phyloP scores from a whole-genome alignment of 1,284 basidiomycete genomes.

The Stereum hirsutum region DNA sequence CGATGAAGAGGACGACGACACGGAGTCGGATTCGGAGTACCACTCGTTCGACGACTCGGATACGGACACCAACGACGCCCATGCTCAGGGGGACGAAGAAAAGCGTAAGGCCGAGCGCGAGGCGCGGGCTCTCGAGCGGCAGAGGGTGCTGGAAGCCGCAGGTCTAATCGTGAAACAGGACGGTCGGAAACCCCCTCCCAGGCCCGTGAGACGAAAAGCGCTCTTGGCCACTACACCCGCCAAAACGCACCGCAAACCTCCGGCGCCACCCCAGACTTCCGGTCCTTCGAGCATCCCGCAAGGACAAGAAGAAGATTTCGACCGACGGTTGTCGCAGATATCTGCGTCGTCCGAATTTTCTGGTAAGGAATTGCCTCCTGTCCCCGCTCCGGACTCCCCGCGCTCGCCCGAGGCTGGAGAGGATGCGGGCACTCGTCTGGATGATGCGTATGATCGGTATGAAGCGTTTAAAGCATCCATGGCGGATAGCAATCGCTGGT shows the following conservation, averaged over 20 bases:
- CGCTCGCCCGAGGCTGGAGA: slow-evolving; percentile 44
- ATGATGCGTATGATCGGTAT: slow-evolving; percentile 90
- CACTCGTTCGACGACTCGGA: slow-evolving; percentile 29
- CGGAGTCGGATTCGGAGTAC: slow-evolving; percentile 25
- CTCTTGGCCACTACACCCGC: slow-evolving; percentile 11
- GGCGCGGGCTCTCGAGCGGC: slow-evolving; percentile 68
- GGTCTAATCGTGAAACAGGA: slow-evolving; percentile 70
- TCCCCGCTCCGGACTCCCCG: background rate
- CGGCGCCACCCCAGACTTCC: slow-evolving; percentile 37
- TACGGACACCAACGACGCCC: slow-evolving; percentile 33
- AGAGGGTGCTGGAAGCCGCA: slow-evolving; percentile 79
- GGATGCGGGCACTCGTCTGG: slow-evolving; percentile 30
- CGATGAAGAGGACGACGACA: slow-evolving; percentile 20
- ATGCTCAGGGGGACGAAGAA: slow-evolving; percentile 31
- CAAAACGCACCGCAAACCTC: slow-evolving; percentile 32
- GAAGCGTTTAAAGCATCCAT: slow-evolving; percentile 64
- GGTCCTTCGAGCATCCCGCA: too few species aligned
- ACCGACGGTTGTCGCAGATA: slow-evolving; percentile 2
- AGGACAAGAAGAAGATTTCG: too few species aligned
- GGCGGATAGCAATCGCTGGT: slow-evolving; percentile 39
- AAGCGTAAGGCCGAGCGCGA: slow-evolving; percentile 44
- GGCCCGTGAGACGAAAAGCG: slow-evolving; percentile 17
- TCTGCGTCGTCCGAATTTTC: slow-evolving; percentile 13
- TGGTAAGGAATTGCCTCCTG: slow-evolving; percentile 4
- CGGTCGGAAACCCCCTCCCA: slow-evolving; percentile 30